Evolutionary conservation across 148 eudicot genomes (phyloP), one percentile per base, ranked within the genome.

Genomic region (Bassia scoparia): DNA sequence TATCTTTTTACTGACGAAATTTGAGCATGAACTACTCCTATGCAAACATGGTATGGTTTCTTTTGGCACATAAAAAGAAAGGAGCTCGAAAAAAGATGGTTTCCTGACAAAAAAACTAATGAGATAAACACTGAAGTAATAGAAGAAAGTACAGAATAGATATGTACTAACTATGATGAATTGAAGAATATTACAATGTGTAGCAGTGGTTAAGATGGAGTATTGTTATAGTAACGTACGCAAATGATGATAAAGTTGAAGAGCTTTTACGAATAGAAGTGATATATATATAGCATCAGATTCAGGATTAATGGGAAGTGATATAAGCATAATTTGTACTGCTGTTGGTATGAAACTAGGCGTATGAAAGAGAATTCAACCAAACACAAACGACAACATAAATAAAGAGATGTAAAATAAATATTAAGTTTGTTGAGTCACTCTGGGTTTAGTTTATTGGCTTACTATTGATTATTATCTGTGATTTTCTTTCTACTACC

Each of bases 311-410:
- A 49, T 46, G 68, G 26, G 29, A 23, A 73, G 23, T 50, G 73
- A 78, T 55, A 60, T 70, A 34, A 74, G 73, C 74, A 63, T 41
- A 56, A 68, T 21, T 20, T 73, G 73, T 77, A 78, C 74, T 78
- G 11, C n/a, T 37, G 5, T 14, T 0, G 26, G 3, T 13, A 58
- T 9, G 15, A n/a, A 48, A 9, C 35, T 26, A 61, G n/a, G 21
- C 11, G 27, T 66, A 10, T 64, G n/a, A n/a, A 2, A 34, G 24
- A 74, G 68, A 79, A 73, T 78, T 73, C 53, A 64, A 67, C 16
- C 14, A 41, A 41, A 53, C n/a, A 37, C 16, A 30, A 67, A 21
- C n/a, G n/a, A 60, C 24, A 74, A 31, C 81, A 79, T 73, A 23
- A 41, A 41, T 78, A 50, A 69, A 27, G 53, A 53, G 70, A 69